Base-by-base conservation (phyloP, 2,329 filamentous ascomycete species). In the Ophioceras dolichostomum region DNA sequence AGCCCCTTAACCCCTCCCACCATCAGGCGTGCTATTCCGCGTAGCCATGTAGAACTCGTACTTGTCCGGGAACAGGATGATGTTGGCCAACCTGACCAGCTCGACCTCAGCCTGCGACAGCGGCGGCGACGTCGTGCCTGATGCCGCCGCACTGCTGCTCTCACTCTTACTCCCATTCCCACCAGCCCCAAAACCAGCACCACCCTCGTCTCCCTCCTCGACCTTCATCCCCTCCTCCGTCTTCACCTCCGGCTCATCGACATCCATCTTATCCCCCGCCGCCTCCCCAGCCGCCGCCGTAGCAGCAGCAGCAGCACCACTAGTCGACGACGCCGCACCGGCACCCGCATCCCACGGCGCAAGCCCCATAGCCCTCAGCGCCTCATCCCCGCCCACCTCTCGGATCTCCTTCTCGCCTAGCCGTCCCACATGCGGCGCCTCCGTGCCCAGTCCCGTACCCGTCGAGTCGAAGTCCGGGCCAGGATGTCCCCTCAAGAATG, bases 311-410 rank as follows among this genome's bases (percentile, higher is more conserved):
- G n/a, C n/a, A 53, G 32, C 21, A 13, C 34, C 34, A 2, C 20
- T 18, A 12, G 28, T 27, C 18, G 27, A 22, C 28, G 28, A 16
- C 10, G 16, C 26, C 5, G 24, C 24, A 9, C 34, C 26, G 26
- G 13, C 20, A 7, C 34, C 34, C 4, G 62, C 46, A 33, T 58
- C 62, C 62, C 69, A 74, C 3, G 66, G 67, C 27, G 62, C 62
- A 2, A 76, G 55, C 0, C 72, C 72, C 70, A 76, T 76, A n/a
- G 70, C 70, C 44, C 65, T 62, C 38, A 76, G 50, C 0, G 59
- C 70, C 7, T 64, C 63, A 2, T 62, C 56, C 2, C 69, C 69
- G 10, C 68, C 69, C 2, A 67, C 60, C 31, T 62, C 60, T 10
- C 59, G 61, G 43, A 74, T 70, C 38, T 71, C 68, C 26, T 60